Conservation (phyloP, 441 rosid genomes). For the Corymbia citriodora region DNA sequence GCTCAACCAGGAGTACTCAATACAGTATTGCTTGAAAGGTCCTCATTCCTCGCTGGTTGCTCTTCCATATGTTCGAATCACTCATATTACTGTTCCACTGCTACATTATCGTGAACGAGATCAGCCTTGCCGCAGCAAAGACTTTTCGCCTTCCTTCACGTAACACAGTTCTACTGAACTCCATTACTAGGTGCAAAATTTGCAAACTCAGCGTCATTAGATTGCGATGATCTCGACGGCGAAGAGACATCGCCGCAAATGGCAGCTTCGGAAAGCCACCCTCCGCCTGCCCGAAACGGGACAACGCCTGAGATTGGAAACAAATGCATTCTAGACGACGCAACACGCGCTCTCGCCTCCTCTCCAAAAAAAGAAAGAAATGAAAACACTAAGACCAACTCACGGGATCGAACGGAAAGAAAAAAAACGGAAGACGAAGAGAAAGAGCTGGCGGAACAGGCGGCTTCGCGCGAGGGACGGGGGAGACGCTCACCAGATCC, state of each 20-base stretch:
- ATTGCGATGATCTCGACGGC: background rate
- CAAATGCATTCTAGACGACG: background rate
- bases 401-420: background rate
- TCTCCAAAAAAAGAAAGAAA: background rate
- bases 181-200: background rate
- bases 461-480: background rate
- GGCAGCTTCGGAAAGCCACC: background rate
- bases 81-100: background rate
- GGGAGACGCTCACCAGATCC: conserved; percentile 60
- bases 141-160: no score
- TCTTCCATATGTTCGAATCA: background rate
- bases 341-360: background rate
- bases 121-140: background rate
- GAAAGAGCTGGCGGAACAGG: background rate
- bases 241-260: background rate
- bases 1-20: background rate
- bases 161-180: background rate
- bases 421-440: background rate
- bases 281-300: background rate
- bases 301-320: background rate
- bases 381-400: background rate
- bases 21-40: background rate
- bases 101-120: background rate
- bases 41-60: background rate
- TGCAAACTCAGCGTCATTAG: background rate